A percentile compares a stretch with the other conserved stretches of the same genome.
Conservation (phyloP, 208 protist genomes). For the Porcisia hertigi region DNA sequence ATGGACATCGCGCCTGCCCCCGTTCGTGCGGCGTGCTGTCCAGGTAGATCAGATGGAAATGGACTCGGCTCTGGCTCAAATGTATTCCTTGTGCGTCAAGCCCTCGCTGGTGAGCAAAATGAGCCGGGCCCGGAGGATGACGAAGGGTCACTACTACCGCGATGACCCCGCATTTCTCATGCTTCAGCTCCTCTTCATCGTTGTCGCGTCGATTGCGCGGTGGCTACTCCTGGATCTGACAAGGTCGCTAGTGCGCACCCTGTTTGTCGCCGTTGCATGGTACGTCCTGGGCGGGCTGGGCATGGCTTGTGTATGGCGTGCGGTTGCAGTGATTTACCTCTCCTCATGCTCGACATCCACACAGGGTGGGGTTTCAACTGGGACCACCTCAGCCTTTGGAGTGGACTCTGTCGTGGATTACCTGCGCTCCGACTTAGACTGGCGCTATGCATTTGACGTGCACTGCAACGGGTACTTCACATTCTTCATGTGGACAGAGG, state of each 20-base stretch:
- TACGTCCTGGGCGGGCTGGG: conserved; percentile 75
- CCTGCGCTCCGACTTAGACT: conserved; percentile 79
- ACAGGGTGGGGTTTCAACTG: background rate
- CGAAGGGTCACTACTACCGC: conserved; percentile 96
- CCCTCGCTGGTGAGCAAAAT: conserved; percentile 88
- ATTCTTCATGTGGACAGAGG: conserved; percentile 93
- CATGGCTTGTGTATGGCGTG: conserved; percentile 55
- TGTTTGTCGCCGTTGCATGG: conserved; percentile 35
- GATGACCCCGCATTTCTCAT: conserved; percentile 97
- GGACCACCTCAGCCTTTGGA: background rate
- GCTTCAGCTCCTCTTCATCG: conserved; percentile 87
- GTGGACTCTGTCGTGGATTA: conserved; percentile 20
- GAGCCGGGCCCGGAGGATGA: conserved; percentile 92
- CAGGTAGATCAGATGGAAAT: conserved; percentile 92
- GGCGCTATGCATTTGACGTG: conserved; percentile 96
- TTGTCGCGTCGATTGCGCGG: conserved; percentile 65
- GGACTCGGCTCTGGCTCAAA: conserved; percentile 90
- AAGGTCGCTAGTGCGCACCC: conserved; percentile 55
- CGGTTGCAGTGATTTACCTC: conserved; percentile 30
- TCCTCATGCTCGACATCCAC: conserved; percentile 12
- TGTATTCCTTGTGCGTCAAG: conserved; percentile 83
- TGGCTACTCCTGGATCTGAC: conserved; percentile 22
- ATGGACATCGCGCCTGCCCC: conserved; percentile 69
- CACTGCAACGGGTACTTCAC: conserved; percentile 98
- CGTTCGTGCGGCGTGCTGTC: conserved; percentile 79